Evolutionary conservation across 2,329 filamentous ascomycete species (phyloP).

Genomic region (Seiridium cupressi): DNA sequence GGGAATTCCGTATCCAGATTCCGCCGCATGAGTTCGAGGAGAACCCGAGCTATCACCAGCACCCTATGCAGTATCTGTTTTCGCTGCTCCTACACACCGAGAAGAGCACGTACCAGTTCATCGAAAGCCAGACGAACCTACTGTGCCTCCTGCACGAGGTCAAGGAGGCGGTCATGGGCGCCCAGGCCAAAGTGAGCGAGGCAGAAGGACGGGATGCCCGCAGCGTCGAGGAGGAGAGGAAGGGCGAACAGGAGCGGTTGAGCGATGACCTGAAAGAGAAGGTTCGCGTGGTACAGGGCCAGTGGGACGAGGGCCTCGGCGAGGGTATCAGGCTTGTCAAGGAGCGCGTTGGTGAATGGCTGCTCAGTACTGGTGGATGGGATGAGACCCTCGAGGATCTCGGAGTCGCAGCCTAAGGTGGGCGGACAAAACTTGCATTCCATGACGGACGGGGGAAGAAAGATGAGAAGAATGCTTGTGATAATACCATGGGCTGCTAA

Average conservation of each 20-base stretch:
- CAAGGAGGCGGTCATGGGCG: slow-evolving; percentile 69
- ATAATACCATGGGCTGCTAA: no score
- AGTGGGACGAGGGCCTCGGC: slow-evolving; percentile 87
- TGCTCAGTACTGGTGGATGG: slow-evolving; percentile 81
- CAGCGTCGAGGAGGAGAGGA: slow-evolving; percentile 55
- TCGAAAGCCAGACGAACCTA: slow-evolving; percentile 89
- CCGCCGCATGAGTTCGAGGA: slow-evolving; percentile 78
- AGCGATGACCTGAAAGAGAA: slow-evolving; percentile 92
- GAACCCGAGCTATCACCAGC: slow-evolving; percentile 76
- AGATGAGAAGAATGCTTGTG: no score
- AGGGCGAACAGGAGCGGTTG: slow-evolving; percentile 66
- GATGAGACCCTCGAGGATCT: slow-evolving; percentile 70
- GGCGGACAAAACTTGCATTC: slow-evolving; percentile 13
- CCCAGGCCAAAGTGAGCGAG: slow-evolving; percentile 62
- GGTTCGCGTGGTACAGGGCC: slow-evolving; percentile 83
- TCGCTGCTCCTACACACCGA: slow-evolving; percentile 81
- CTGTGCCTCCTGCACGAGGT: slow-evolving; percentile 90
- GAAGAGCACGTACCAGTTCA: slow-evolving; percentile 94
- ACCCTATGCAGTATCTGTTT: slow-evolving; percentile 89
- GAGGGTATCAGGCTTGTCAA: slow-evolving; percentile 72
- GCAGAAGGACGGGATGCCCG: slow-evolving; percentile 52
- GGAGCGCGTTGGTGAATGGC: slow-evolving; percentile 68
- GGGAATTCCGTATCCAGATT: slow-evolving; percentile 69
- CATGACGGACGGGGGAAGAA: no score
- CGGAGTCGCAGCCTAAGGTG: slow-evolving; percentile 44